phyloP scores from a whole-genome alignment of 2,329 filamentous ascomycete genomes.

The Myriosclerotinia curreyana region DNA sequence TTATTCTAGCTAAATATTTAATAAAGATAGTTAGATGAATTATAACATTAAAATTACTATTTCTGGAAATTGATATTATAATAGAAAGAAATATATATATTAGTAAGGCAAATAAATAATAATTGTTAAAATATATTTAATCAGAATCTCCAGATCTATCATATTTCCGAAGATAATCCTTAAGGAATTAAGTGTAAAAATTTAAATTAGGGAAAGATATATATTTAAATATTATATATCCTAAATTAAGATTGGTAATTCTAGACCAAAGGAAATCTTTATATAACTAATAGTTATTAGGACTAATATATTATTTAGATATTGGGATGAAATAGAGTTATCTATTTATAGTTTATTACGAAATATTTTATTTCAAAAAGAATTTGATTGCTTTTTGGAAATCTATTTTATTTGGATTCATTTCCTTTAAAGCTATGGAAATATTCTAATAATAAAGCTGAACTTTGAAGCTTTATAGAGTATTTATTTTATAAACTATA shows the following conservation, averaged over 20 bases:
- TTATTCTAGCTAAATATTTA: neutral
- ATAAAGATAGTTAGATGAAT: neutral
- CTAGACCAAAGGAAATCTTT: neutral
- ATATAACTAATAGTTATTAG: too few species aligned
- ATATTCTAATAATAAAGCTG: neutral
- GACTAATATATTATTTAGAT: neutral
- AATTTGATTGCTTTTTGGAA: neutral
- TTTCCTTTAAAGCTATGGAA: neutral
- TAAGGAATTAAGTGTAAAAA: neutral
- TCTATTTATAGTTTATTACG: neutral
- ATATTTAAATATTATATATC: too few species aligned
- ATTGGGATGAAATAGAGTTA: neutral
- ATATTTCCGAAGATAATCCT: neutral
- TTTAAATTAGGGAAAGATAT: constrained; percentile 1
- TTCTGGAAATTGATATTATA: neutral
- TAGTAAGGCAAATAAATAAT: neutral
- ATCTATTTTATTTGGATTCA: neutral
- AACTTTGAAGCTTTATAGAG: too few species aligned
- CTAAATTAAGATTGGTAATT: neutral
- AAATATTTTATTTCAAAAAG: neutral
- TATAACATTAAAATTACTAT: neutral
- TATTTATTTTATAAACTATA: too few species aligned
- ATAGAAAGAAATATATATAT: neutral
- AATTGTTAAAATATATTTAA: neutral
- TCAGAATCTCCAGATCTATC: neutral